Evolutionary conservation across 1,284 basidiomycete genomes (phyloP).

Genomic region (Caloboletus firmus): DNA sequence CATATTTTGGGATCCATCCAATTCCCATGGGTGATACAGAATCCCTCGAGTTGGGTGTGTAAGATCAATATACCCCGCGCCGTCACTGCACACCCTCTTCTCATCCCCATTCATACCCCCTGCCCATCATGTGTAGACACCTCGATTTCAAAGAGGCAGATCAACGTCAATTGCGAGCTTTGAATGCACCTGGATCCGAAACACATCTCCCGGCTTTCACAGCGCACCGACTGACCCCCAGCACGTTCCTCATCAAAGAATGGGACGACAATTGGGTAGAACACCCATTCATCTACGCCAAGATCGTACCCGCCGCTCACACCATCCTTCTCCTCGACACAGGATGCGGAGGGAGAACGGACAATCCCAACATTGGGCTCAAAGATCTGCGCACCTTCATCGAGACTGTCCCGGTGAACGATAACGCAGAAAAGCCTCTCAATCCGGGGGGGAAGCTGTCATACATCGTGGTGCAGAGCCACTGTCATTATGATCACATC

Average conservation of each 20-base stretch:
- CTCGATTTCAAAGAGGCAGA: neutral
- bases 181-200: neutral
- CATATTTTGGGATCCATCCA: neutral
- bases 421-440: conserved; percentile 44
- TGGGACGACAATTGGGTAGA: conserved; percentile 52
- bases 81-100: neutral
- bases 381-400: conserved; percentile 50
- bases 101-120: neutral
- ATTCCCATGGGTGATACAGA: neutral
- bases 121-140: conserved; percentile 12
- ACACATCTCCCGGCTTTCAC: conserved; percentile 39
- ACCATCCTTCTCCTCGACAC: conserved; percentile 53
- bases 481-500: conserved; percentile 61
- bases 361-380: conserved; percentile 41
- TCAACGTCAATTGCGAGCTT: neutral
- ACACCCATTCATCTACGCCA: conserved; percentile 55
- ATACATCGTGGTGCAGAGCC: conserved; percentile 51
- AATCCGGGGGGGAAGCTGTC: conserved; percentile 42
- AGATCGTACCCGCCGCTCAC: conserved; percentile 39
- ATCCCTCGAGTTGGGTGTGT: neutral
- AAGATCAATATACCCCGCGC: neutral
- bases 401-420: conserved; percentile 44
- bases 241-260: conserved; percentile 53
- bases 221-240: conserved; percentile 44
- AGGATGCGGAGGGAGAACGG: conserved; percentile 51